A percentile compares a stretch with the other conserved stretches of the same genome.
Evolutionary conservation across 805 yeast genomes (phyloP).

Genomic region (Cyberlindnera lachancei): DNA sequence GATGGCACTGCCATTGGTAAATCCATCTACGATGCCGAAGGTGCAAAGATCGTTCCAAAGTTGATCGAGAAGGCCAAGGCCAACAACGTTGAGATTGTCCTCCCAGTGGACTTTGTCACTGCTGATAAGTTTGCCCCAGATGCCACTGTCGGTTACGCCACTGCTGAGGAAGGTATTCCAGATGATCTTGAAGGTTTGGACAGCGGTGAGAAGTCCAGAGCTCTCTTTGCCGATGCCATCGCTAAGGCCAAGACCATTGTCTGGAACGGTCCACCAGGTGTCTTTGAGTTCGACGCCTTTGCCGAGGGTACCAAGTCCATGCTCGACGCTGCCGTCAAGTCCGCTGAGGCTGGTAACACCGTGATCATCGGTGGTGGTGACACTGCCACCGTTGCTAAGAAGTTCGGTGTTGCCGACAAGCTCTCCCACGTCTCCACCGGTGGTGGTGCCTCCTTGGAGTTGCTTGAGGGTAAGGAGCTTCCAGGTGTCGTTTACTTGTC

Average conservation of each 20-base stretch:
- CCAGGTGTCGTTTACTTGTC: constrained; percentile 97
- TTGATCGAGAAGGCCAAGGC: constrained; percentile 94
- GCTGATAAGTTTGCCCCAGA: constrained; percentile 92
- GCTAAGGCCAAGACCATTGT: constrained; percentile 94
- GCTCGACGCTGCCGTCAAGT: constrained; percentile 80
- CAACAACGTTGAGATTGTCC: constrained; percentile 86
- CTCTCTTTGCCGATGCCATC: constrained; percentile 74
- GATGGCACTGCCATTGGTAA: constrained; percentile 83
- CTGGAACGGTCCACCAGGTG: constrained; percentile 99
- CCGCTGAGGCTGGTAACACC: constrained; percentile 83
- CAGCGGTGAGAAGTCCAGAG: constrained; percentile 83
- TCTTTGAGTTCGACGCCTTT: constrained; percentile 91
- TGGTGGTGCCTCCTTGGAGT: constrained; percentile 99
- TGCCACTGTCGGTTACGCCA: constrained; percentile 78
- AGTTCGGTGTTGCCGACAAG: constrained; percentile 93
- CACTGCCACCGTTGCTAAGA: constrained; percentile 98
- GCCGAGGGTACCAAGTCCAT: constrained; percentile 87
- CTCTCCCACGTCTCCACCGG: constrained; percentile 98
- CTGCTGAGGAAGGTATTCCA: constrained; percentile 89
- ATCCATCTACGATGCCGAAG: constrained; percentile 88
- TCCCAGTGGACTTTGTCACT: constrained; percentile 94
- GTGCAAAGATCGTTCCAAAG: constrained; percentile 90
- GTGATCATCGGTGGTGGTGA: constrained; percentile 98
- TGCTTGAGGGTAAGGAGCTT: constrained; percentile 95
- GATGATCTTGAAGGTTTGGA: constrained; percentile 95